Percentiles rank a stretch among this genome's conserved stretches.
These are phyloP conservation scores for Astragalus membranaceus DNA, from an alignment of 306 rosid species.

Conservation along the genomic window DNA sequence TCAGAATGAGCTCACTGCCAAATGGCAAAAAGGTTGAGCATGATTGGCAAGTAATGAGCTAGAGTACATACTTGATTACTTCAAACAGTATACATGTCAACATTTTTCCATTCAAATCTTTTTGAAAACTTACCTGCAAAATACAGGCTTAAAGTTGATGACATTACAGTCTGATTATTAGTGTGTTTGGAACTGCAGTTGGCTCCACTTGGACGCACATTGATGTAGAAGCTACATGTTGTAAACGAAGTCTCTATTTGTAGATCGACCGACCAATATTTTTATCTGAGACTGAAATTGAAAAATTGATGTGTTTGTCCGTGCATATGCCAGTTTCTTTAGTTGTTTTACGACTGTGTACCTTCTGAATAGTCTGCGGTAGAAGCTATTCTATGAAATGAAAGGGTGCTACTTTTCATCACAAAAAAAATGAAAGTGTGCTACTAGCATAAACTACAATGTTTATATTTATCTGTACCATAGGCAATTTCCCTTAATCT, in stretches of 20 bases:
- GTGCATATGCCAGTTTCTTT: not conserved
- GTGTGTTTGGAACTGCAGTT: no score
- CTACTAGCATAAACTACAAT: no score
- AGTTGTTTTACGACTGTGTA: not conserved
- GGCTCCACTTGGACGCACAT: no score
- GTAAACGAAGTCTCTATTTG: not conserved
- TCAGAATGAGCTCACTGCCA: slow-evolving; percentile 3
- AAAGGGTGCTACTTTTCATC: not conserved
- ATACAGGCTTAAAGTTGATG: not conserved
- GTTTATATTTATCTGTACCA: no score
- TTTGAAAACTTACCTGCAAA: not conserved
- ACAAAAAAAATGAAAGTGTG: no score
- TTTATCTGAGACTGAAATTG: not conserved
- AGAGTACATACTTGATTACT: no score
- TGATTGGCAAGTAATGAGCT: not conserved
- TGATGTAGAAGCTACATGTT: no score
- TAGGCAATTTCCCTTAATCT: no score
- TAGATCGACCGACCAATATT: not conserved
- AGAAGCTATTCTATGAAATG: not conserved
- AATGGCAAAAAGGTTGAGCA: not conserved
- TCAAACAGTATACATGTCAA: not conserved
- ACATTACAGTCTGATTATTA: not conserved
- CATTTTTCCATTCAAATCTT: not conserved
- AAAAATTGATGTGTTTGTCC: not conserved
- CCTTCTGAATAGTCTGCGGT: not conserved